phyloP scores from a whole-genome alignment of 805 yeast species.

The Cyberlindnera euphorbiiphila region DNA sequence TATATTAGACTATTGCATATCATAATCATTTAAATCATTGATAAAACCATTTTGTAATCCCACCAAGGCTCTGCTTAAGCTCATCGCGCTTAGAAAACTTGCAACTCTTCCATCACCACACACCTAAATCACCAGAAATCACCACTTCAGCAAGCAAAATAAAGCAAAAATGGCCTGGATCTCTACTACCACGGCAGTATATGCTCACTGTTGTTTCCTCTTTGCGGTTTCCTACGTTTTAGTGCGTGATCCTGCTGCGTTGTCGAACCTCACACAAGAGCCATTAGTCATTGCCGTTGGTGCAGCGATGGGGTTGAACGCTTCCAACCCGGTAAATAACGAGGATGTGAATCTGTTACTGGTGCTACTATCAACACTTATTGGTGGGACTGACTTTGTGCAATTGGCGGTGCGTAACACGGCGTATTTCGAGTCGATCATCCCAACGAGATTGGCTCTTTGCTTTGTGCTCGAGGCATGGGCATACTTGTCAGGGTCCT shows the following conservation, averaged over 20 bases:
- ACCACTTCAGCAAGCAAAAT: neutral
- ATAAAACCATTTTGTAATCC: too few species aligned
- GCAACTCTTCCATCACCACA: neutral
- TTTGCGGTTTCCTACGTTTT: constrained; percentile 42
- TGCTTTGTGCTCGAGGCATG: constrained; percentile 48
- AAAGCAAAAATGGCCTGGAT: constrained; percentile 43
- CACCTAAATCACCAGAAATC: neutral
- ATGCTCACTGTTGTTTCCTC: constrained; percentile 43
- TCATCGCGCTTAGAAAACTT: too few species aligned
- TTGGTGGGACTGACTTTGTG: constrained; percentile 51
- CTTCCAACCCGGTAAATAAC: constrained; percentile 1
- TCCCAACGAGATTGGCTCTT: constrained; percentile 51
- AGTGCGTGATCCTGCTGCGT: constrained; percentile 43
- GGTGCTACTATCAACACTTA: constrained; percentile 37
- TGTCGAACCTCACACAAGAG: constrained; percentile 41
- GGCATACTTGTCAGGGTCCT: constrained; percentile 44
- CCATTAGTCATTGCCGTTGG: constrained; percentile 50
- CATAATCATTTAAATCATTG: too few species aligned
- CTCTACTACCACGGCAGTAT: constrained; percentile 45
- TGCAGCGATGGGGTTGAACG: constrained; percentile 40
- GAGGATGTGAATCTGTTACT: constrained; percentile 21
- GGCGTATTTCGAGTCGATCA: constrained; percentile 52
- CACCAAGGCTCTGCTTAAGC: too few species aligned
- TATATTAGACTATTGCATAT: too few species aligned
- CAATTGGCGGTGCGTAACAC: constrained; percentile 47